These are phyloP conservation scores for Hypoxylon sp. DNA, from an alignment of 2,329 filamentous ascomycete species.

Conservation along the genomic window DNA sequence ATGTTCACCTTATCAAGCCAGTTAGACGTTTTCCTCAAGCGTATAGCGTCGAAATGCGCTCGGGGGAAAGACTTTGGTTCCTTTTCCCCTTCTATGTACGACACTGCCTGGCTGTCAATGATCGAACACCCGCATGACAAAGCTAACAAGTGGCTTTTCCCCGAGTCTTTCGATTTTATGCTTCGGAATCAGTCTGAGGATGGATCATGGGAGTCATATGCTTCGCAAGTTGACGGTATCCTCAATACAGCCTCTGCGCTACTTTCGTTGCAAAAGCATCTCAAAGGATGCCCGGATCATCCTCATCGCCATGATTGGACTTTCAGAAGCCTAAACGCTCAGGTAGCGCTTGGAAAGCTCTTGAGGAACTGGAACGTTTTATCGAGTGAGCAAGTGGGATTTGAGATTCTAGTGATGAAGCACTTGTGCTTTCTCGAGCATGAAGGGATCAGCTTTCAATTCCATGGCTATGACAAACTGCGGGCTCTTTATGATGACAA, in stretches of 20 bases:
- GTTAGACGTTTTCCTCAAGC: too few relatives aligned
- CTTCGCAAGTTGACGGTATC: slow-evolving; percentile 50
- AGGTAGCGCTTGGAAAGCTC: background rate
- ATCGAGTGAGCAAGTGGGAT: slow-evolving; percentile 21
- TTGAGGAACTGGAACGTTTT: slow-evolving; percentile 44
- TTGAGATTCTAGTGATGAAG: slow-evolving; percentile 16
- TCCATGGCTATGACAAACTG: background rate
- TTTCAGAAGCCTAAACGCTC: background rate
- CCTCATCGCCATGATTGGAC: background rate
- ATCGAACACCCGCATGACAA: slow-evolving; percentile 22
- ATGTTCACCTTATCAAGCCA: too few relatives aligned
- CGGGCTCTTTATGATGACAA: background rate
- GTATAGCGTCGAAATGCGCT: too few relatives aligned
- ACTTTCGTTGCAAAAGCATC: slow-evolving; percentile 46
- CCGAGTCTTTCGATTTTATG: slow-evolving; percentile 49
- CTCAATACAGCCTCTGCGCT: slow-evolving; percentile 52
- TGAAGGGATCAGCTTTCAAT: slow-evolving; percentile 3
- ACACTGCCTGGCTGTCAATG: slow-evolving; percentile 54
- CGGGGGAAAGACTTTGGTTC: too few relatives aligned
- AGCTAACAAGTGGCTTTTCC: slow-evolving; percentile 46
- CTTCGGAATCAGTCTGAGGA: slow-evolving; percentile 41
- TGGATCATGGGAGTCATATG: slow-evolving; percentile 46
- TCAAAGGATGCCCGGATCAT: background rate
- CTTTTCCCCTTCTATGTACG: slow-evolving; percentile 49
- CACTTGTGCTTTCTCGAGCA: background rate